phyloP scores from a whole-genome alignment of 345 rosid species.

The Ceriops zippeliana region DNA sequence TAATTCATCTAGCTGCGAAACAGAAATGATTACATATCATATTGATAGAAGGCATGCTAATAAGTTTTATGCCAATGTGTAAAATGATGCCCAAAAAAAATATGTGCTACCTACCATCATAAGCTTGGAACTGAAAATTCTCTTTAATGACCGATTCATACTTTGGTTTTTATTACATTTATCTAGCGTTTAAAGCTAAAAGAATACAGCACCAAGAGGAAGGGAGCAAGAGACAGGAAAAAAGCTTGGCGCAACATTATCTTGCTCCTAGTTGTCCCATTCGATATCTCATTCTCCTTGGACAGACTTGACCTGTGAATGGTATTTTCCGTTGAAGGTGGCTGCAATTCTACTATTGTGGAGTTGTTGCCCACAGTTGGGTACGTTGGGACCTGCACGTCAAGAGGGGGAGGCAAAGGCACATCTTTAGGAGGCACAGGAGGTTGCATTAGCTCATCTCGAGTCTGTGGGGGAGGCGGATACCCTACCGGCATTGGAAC shows the following conservation, averaged over 20 bases:
- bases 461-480: slow-evolving; percentile 11
- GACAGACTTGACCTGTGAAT: slow-evolving; percentile 1
- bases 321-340: slow-evolving; percentile 7
- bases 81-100: too few species aligned
- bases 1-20: too few species aligned
- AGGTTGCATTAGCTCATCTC: slow-evolving; percentile 9
- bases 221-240: slow-evolving; percentile 15
- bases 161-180: too few species aligned
- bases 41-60: too few species aligned
- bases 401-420: slow-evolving; percentile 6
- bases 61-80: too few species aligned
- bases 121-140: too few species aligned
- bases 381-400: slow-evolving; percentile 5
- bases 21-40: too few species aligned
- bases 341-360: not conserved
- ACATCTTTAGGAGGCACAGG: slow-evolving; percentile 9
- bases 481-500: slow-evolving; percentile 20
- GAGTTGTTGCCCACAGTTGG: not conserved
- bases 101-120: too few species aligned
- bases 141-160: too few species aligned
- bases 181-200: not conserved
- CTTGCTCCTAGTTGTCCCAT: slow-evolving; percentile 7
- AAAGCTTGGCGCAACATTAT: not conserved
- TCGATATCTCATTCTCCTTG: slow-evolving; percentile 6
- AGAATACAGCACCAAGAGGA: not conserved